These are phyloP conservation scores for Cymbopogon citratus DNA, from an alignment of 176 grass and related monocot genomes.

Conservation along the genomic window DNA sequence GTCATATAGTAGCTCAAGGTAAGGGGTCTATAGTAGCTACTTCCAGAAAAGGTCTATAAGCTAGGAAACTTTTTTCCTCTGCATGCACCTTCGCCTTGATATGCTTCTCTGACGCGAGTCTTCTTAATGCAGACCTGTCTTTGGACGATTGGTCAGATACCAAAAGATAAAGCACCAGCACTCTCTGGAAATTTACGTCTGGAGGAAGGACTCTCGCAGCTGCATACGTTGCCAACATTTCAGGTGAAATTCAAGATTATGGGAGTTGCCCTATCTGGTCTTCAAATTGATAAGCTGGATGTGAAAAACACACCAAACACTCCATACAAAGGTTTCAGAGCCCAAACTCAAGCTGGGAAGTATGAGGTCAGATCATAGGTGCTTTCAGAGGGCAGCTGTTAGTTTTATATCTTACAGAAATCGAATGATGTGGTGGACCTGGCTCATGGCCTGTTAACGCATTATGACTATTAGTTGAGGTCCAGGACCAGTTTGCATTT, in stretches of 20 bases:
- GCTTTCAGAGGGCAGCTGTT: background rate
- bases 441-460: background rate
- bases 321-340: slow-evolving; percentile 95
- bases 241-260: slow-evolving; percentile 89
- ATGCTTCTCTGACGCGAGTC: background rate
- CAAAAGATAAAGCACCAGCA: slow-evolving; percentile 84
- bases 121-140: slow-evolving; percentile 58
- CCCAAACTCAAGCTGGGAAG: slow-evolving; percentile 78
- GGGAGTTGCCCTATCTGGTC: slow-evolving; percentile 77
- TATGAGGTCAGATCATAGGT: slow-evolving; percentile 81
- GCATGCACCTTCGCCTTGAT: background rate
- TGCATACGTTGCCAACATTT: slow-evolving; percentile 69
- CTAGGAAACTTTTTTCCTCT: no score
- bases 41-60: no score
- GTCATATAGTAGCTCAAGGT: background rate
- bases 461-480: background rate
- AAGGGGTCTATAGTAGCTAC: no score
- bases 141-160: slow-evolving; percentile 90
- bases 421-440: background rate
- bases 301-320: slow-evolving; percentile 49
- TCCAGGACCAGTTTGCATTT: background rate
- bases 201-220: slow-evolving; percentile 49
- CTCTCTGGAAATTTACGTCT: slow-evolving; percentile 80
- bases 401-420: background rate
- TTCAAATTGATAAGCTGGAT: slow-evolving; percentile 94